Percentiles rank a stretch among this genome's conserved stretches.
Conservation (phyloP, 208 protist species). For the Tetramitus jugosus region DNA sequence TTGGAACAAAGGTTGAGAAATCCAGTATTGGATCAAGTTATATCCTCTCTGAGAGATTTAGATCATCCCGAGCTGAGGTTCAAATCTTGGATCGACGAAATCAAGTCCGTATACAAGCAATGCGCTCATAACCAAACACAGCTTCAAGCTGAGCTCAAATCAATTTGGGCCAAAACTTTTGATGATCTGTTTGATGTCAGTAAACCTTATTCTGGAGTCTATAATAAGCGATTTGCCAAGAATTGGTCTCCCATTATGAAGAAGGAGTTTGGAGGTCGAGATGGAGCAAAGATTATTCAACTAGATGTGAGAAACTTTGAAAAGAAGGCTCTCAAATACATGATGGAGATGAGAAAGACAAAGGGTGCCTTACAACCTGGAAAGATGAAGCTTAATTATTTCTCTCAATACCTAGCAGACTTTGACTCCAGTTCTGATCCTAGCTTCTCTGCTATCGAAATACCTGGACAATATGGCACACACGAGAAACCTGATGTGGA, state of each 20-base stretch:
- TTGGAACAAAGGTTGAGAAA: conserved; percentile 33
- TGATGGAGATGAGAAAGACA: conserved; percentile 25
- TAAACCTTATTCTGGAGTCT: not conserved
- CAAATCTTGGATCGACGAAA: conserved; percentile 47
- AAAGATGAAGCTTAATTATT: conserved; percentile 48
- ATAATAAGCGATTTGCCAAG: conserved; percentile 44
- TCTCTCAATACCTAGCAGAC: conserved; percentile 43
- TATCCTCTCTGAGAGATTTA: conserved; percentile 42
- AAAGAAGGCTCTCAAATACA: not conserved
- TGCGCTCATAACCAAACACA: not conserved
- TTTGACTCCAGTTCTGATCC: conserved; percentile 20
- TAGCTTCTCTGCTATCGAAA: not conserved
- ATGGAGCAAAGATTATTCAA: conserved; percentile 29
- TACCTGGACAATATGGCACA: conserved; percentile 48
- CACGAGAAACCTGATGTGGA: not conserved
- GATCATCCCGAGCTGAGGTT: conserved; percentile 58
- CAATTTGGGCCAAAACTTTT: conserved; percentile 27
- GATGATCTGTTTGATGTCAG: conserved; percentile 41
- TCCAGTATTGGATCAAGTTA: conserved; percentile 41
- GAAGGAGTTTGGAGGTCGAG: conserved; percentile 16
- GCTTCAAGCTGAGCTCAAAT: conserved; percentile 7
- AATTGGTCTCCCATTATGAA: conserved; percentile 29
- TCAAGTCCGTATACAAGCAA: conserved; percentile 39
- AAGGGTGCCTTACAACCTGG: conserved; percentile 32
- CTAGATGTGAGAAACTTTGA: conserved; percentile 30